Evolutionary conservation across 805 yeast genomes (phyloP).

Genomic region (Metschnikowia kunwiensis): DNA sequence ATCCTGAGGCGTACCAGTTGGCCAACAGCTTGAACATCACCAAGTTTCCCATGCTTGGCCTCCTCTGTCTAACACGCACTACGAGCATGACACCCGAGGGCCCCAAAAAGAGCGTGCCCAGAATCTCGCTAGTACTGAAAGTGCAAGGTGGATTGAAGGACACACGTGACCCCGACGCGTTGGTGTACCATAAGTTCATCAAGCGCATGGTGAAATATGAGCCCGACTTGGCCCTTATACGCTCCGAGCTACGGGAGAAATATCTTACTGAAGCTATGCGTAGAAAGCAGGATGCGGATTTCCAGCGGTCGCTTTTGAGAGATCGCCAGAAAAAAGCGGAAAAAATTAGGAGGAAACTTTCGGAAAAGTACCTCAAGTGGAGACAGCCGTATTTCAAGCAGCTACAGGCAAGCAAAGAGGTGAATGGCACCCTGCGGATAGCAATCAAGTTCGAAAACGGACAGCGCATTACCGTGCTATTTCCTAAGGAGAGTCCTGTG

Average conservation of each 20-base stretch:
- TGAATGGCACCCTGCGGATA: slow-evolving; percentile 47
- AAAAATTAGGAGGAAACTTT: slow-evolving; percentile 27
- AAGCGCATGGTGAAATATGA: slow-evolving; percentile 53
- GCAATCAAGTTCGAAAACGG: slow-evolving; percentile 70
- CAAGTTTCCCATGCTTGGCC: slow-evolving; percentile 77
- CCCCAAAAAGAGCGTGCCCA: slow-evolving; percentile 49
- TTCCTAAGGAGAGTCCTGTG: slow-evolving; percentile 29
- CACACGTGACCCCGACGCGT: slow-evolving; percentile 30
- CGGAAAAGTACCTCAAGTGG: slow-evolving; percentile 37
- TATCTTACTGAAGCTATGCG: slow-evolving; percentile 56
- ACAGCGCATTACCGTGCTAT: slow-evolving; percentile 43
- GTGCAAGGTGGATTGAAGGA: slow-evolving; percentile 59
- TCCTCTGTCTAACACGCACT: slow-evolving; percentile 64
- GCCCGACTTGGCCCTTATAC: slow-evolving; percentile 56
- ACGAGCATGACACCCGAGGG: slow-evolving; percentile 56
- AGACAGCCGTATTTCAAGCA: slow-evolving; percentile 30
- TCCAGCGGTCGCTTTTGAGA: slow-evolving; percentile 61
- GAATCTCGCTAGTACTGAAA: slow-evolving; percentile 57
- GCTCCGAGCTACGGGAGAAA: slow-evolving; percentile 61
- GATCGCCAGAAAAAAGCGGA: slow-evolving; percentile 54
- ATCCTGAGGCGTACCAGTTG: slow-evolving; percentile 79
- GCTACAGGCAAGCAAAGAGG: slow-evolving; percentile 15
- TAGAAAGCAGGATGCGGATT: slow-evolving; percentile 75
- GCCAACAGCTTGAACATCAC: slow-evolving; percentile 71
- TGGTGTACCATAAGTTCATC: slow-evolving; percentile 40